Percentiles rank a stretch among this genome's conserved stretches.
These are phyloP conservation scores for Daldinia sp. DNA, from an alignment of 2,329 filamentous ascomycete species.

Conservation along the genomic window DNA sequence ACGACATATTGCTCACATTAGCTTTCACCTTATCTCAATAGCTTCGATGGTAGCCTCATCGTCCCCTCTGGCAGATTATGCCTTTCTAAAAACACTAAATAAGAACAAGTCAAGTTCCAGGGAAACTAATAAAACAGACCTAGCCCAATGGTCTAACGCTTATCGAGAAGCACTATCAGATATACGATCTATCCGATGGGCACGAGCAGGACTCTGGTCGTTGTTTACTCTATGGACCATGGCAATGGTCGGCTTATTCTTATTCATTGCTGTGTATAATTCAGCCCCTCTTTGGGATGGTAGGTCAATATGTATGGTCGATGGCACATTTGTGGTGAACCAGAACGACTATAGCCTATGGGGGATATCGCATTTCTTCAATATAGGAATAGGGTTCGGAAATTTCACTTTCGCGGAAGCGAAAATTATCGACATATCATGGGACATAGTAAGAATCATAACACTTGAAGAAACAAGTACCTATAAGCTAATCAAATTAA, in stretches of 20 bases:
- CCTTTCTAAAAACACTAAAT: neutral
- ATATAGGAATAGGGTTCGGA: constrained; percentile 36
- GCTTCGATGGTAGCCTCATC: neutral
- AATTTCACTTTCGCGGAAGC: constrained; percentile 30
- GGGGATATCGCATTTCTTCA: constrained; percentile 34
- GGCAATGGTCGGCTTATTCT: constrained; percentile 6
- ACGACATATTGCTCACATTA: neutral
- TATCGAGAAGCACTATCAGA: constrained; percentile 13
- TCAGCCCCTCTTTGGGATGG: too few relatives aligned
- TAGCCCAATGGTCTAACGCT: constrained; percentile 3
- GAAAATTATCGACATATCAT: constrained; percentile 39
- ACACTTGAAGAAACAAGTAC: too few relatives aligned
- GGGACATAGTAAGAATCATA: constrained; percentile 38
- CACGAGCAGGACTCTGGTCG: constrained; percentile 7
- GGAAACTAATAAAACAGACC: neutral
- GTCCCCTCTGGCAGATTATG: neutral
- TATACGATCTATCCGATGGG: constrained; percentile 17
- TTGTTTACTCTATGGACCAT: constrained; percentile 10
- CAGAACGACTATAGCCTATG: constrained; percentile 35
- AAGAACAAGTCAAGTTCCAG: neutral
- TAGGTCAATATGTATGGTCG: too few relatives aligned
- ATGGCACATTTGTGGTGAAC: too few relatives aligned
- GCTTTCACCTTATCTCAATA: neutral
- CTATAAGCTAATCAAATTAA: too few relatives aligned
- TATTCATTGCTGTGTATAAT: constrained; percentile 3